Percentiles rank a stretch among this genome's conserved stretches.
Conservation (phyloP, 2,329 filamentous ascomycete species). For the Diaporthe sp. region DNA sequence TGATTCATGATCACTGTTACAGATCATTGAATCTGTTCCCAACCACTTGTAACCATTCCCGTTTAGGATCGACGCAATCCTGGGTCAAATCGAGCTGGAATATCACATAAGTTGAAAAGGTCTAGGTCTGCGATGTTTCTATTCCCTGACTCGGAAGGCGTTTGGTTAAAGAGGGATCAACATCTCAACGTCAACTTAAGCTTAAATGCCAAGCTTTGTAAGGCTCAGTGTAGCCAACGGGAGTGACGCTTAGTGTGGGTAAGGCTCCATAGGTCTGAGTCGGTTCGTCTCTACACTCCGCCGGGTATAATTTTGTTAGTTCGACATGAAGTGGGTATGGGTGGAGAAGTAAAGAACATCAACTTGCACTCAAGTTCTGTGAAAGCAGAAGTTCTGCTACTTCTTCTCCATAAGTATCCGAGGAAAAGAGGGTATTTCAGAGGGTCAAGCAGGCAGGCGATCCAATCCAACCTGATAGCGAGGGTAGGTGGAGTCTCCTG, state of each 20-base stretch:
- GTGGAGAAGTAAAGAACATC: too few relatives aligned
- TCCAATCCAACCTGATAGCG: too few relatives aligned
- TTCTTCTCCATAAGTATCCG: too few relatives aligned
- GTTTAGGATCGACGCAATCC: neutral
- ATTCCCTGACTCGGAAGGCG: neutral
- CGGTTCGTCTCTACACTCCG: neutral
- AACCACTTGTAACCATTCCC: neutral
- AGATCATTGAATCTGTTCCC: neutral
- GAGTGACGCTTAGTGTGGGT: neutral
- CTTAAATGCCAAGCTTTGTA: conserved; percentile 17
- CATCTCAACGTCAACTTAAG: conserved; percentile 24
- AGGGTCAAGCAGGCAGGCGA: too few relatives aligned
- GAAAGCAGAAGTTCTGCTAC: too few relatives aligned
- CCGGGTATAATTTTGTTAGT: too few relatives aligned
- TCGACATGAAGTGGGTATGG: too few relatives aligned
- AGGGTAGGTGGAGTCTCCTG: too few relatives aligned
- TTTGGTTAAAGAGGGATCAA: conserved; percentile 1
- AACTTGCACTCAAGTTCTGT: too few relatives aligned
- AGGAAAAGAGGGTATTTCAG: too few relatives aligned
- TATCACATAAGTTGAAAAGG: neutral
- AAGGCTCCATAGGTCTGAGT: conserved; percentile 1
- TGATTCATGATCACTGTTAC: conserved; percentile 5
- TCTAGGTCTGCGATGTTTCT: neutral
- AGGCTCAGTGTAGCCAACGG: neutral
- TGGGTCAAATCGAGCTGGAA: neutral